Base-by-base conservation (phyloP, 1,139 yeast genomes). In the Sugiyamaella xylanicola region DNA sequence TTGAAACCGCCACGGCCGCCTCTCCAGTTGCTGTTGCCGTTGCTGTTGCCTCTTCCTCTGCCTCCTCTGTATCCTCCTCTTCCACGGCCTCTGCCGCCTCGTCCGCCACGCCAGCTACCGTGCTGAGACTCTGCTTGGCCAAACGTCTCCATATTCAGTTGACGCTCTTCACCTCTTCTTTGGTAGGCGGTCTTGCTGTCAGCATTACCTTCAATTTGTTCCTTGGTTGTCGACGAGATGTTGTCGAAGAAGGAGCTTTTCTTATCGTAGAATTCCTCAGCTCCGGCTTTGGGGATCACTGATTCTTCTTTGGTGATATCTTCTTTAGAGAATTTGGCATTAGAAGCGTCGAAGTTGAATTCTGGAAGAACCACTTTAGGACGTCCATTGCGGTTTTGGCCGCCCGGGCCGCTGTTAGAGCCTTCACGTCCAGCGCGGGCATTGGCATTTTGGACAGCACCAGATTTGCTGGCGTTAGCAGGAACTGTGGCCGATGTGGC, bases 161-260 rank as follows among this genome's bases (percentile, higher is more conserved):
- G 71, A 61, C 83, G 82, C 67, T 85, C 91, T 63, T 83, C 86
- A 27, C 78, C 72, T 80, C 91, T 83, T 66, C 84, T 78, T 78
- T 81, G 76, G 50, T 72, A 65, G 13, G 65, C 63, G 17, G 62
- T 57, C 35, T 49, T 56, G 64, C 74, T 72, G 63, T 68, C 65
- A 61, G 72, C 68, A 64, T 68, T 63, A 64, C 71, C 72, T 53
- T 61, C 67, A 13, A 57, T 51, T 41, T 67, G 63, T 45, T 72
- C 74, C 46, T 66, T 67, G 13, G 80, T 72, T 5, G 81, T 74
- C 5, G 88, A 83, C 8, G 95, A 86, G 60, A 90, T 80, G 57
- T 81, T 82, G 71, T 90, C 96, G 65, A 90, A 90, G 69, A 90
- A 90, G 1, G 96, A 88, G 11, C 88, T 80, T 63, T 79, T 80